These are phyloP conservation scores for Mycena belliarum DNA, from an alignment of 768 basidiomycete genomes.

Conservation along the genomic window DNA sequence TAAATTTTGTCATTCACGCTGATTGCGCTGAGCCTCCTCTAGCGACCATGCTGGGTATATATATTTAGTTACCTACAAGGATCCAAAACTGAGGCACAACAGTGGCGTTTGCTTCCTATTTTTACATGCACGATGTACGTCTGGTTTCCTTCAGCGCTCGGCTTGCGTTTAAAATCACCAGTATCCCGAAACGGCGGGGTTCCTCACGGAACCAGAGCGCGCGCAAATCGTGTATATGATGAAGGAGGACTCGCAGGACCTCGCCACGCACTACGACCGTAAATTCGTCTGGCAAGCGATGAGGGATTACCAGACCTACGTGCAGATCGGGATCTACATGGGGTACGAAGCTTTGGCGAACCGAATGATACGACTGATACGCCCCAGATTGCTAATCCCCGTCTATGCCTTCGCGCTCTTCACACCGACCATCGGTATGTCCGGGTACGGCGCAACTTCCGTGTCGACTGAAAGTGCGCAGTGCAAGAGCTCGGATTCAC, in stretches of 20 bases:
- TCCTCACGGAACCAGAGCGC: conserved; percentile 49
- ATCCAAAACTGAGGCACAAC: not conserved
- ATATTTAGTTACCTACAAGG: not conserved
- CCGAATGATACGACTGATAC: not conserved
- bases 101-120: conserved; percentile 45
- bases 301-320: conserved; percentile 45
- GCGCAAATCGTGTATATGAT: conserved; percentile 39
- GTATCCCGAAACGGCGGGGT: conserved; percentile 61
- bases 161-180: no score
- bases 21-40: not conserved
- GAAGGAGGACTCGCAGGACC: conserved; percentile 45
- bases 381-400: conserved; percentile 40
- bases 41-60: conserved; percentile 16
- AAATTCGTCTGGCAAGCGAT: conserved; percentile 52
- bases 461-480: no score
- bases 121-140: conserved; percentile 55
- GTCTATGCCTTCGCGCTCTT: conserved; percentile 38
- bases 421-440: no score
- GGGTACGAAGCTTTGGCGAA: conserved; percentile 31
- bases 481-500: conserved; percentile 45
- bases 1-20: not conserved
- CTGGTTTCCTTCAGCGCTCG: not conserved
- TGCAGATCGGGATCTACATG: conserved; percentile 42
- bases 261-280: conserved; percentile 44
- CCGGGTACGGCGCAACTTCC: no score